A percentile compares a stretch with the other conserved stretches of the same genome.
These are phyloP conservation scores for Aspergillus cristatus DNA, from an alignment of 495 filamentous ascomycete species.

Conservation along the genomic window DNA sequence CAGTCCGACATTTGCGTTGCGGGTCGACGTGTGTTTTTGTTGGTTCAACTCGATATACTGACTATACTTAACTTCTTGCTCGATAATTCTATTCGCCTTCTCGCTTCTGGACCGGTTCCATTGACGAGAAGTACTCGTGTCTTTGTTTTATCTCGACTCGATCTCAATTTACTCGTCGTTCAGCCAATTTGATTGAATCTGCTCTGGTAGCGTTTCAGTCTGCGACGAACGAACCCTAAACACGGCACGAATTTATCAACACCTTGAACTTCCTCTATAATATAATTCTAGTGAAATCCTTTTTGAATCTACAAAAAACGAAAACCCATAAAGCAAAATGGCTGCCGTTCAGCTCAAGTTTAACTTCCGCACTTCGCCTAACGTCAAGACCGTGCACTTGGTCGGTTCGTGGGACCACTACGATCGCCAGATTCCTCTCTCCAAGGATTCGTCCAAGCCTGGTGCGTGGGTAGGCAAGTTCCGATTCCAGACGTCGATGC, in stretches of 20 bases:
- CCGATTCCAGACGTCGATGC: slow-evolving; percentile 77
- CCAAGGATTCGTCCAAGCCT: slow-evolving; percentile 74
- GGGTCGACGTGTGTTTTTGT: slow-evolving; percentile 37
- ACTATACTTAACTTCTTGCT: slow-evolving; percentile 49
- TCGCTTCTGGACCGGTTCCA: slow-evolving; percentile 23
- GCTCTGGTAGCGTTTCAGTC: slow-evolving; percentile 18
- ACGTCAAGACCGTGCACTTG: slow-evolving; percentile 96
- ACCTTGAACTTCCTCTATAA: slow-evolving; percentile 4
- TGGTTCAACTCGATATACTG: slow-evolving; percentile 32
- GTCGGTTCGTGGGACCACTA: slow-evolving; percentile 99
- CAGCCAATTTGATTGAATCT: slow-evolving; percentile 10
- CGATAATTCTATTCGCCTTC: slow-evolving; percentile 23
- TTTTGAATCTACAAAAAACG: too few species aligned
- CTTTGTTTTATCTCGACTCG: slow-evolving; percentile 9
- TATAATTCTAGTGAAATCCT: too few species aligned
- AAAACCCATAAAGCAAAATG: too few species aligned
- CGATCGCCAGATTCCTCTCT: slow-evolving; percentile 80
- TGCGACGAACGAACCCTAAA: too few species aligned
- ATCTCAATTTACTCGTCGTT: slow-evolving; percentile 10
- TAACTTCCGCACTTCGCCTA: slow-evolving; percentile 86
- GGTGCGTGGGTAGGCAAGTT: slow-evolving; percentile 93
- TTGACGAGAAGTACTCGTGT: slow-evolving; percentile 5
- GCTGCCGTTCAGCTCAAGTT: slow-evolving; percentile 79
- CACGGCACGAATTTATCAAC: background rate
- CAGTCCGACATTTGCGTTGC: slow-evolving; percentile 33